Conservation (phyloP, 805 yeast genomes). For the Candida schatavii region DNA sequence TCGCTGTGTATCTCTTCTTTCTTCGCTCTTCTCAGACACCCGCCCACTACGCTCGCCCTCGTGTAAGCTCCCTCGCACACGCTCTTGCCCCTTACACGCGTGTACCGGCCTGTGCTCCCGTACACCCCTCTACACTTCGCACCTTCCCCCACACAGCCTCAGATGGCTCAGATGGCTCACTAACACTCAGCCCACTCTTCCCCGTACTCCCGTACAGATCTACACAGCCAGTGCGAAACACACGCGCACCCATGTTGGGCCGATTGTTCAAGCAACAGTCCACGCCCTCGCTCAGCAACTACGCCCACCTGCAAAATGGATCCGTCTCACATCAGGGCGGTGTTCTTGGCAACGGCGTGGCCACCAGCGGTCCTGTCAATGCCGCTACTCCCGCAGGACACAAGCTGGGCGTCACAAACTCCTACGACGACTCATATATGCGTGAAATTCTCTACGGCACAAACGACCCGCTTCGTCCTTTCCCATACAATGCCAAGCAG, state of each 20-base stretch:
- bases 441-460: conserved; percentile 48
- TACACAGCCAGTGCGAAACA: no score
- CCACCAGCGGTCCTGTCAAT: not conserved
- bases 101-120: no score
- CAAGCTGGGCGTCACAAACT: conserved; percentile 12
- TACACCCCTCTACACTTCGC: no score
- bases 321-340: not conserved
- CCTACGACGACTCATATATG: conserved; percentile 44
- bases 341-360: conserved; percentile 3
- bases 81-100: no score
- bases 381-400: conserved; percentile 1
- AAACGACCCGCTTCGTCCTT: conserved; percentile 24
- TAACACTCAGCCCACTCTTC: no score
- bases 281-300: conserved; percentile 1
- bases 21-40: no score
- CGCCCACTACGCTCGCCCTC: no score
- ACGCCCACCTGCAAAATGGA: not conserved
- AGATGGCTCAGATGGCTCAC: no score
- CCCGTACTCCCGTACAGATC: no score
- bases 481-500: conserved; percentile 23
- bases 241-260: conserved; percentile 37
- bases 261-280: conserved; percentile 33
- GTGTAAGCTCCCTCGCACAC: no score
- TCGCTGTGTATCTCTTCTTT: no score
- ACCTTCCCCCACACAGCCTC: no score